These are phyloP conservation scores for Phlegmacium glaucopus DNA, from an alignment of 768 basidiomycete genomes.

Conservation along the genomic window DNA sequence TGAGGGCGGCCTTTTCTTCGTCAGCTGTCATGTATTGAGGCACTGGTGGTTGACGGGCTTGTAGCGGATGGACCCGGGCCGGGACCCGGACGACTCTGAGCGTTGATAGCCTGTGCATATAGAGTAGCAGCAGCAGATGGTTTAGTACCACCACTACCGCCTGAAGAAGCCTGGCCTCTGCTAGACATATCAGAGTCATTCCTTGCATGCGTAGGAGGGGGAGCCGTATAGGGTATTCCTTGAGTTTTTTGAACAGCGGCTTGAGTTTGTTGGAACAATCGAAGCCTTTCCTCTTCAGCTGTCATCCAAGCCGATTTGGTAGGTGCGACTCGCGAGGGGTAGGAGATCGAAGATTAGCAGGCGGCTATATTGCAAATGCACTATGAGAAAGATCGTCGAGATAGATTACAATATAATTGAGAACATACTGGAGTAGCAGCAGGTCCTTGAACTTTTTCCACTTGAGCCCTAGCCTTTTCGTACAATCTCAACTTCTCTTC, in stretches of 20 bases:
- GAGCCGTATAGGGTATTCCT: slow-evolving; percentile 25
- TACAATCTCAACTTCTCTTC: slow-evolving; percentile 69
- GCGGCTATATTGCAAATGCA: slow-evolving; percentile 15
- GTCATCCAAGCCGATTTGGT: slow-evolving; percentile 46
- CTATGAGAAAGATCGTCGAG: slow-evolving; percentile 1
- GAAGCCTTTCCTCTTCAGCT: slow-evolving; percentile 74
- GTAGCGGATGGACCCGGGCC: slow-evolving; percentile 9
- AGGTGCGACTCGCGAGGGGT: slow-evolving; percentile 14
- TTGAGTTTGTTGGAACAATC: slow-evolving; percentile 64
- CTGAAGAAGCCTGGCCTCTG: slow-evolving; percentile 13
- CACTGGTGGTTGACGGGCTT: slow-evolving; percentile 19
- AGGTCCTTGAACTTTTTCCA: slow-evolving; percentile 49
- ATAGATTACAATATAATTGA: neutral
- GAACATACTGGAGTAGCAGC: slow-evolving; percentile 32
- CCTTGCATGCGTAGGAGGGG: slow-evolving; percentile 20
- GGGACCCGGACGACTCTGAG: slow-evolving; percentile 14
- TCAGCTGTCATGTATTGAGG: slow-evolving; percentile 18
- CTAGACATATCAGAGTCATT: slow-evolving; percentile 12
- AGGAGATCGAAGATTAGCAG: slow-evolving; percentile 10
- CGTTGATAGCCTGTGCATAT: slow-evolving; percentile 32
- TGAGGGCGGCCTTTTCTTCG: neutral
- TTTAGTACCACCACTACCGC: slow-evolving; percentile 17
- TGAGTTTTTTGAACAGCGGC: slow-evolving; percentile 62
- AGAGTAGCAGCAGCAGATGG: slow-evolving; percentile 17
- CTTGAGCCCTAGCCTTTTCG: slow-evolving; percentile 59